These are phyloP conservation scores for Cicer cuneatum DNA, from an alignment of 306 rosid species.

Conservation along the genomic window DNA sequence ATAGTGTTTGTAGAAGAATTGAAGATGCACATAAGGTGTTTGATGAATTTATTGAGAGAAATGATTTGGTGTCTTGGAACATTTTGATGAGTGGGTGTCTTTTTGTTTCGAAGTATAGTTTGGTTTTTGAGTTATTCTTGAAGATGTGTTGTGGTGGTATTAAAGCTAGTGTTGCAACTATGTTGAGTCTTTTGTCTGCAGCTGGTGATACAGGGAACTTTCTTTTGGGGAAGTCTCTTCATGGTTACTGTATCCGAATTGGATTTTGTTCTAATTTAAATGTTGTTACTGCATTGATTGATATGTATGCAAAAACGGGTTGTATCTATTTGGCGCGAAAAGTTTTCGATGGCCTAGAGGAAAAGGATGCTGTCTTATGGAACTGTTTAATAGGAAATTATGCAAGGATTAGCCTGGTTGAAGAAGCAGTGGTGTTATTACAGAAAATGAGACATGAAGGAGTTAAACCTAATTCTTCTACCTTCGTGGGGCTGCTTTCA, in stretches of 20 bases:
- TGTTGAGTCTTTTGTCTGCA: conserved; percentile 62
- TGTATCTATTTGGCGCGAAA: conserved; percentile 42
- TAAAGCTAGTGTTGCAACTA: conserved; percentile 53
- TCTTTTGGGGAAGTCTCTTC: conserved; percentile 54
- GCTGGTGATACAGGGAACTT: conserved; percentile 51
- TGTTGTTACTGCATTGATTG: conserved; percentile 65
- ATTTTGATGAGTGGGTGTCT: conserved; percentile 71
- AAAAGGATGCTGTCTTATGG: conserved; percentile 72
- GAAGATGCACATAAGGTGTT: conserved; percentile 64
- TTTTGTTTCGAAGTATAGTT: conserved; percentile 50
- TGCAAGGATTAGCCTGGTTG: conserved; percentile 58
- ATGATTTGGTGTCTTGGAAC: conserved; percentile 73
- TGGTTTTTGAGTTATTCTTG: conserved; percentile 56
- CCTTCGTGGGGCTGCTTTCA: conserved; percentile 67
- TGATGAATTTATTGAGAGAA: conserved; percentile 59
- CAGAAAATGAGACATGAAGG: conserved; percentile 58
- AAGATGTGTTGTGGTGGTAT: conserved; percentile 54
- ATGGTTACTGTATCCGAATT: conserved; percentile 57
- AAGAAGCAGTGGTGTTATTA: conserved; percentile 57
- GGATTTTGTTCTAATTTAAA: conserved; percentile 52
- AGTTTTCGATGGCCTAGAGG: conserved; percentile 55
- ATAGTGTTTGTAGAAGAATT: conserved; percentile 56
- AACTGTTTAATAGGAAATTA: conserved; percentile 68
- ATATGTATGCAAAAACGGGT: conserved; percentile 62
- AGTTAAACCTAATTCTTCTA: conserved; percentile 61